Conservation (phyloP, 2,329 filamentous ascomycete species). For the Arthrobotrys sinensis region DNA sequence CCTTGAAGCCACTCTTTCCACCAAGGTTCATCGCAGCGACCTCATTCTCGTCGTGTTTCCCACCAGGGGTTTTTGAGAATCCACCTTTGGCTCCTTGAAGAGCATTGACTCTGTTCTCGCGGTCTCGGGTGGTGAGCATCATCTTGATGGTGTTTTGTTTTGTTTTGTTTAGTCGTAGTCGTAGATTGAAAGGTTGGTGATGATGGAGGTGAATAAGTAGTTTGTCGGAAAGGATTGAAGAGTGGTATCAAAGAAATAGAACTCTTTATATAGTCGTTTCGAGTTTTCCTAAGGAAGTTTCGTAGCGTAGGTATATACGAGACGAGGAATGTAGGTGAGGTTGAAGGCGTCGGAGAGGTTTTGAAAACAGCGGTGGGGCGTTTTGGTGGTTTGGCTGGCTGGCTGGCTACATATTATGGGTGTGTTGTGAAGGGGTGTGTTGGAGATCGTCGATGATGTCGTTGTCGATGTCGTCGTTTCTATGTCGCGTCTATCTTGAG, state of each 20-base stretch:
- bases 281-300: background rate
- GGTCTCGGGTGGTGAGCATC: conserved; percentile 81
- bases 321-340: conserved; percentile 35
- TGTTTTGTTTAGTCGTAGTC: conserved; percentile 20
- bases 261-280: conserved; percentile 1
- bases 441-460: background rate
- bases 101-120: conserved; percentile 81
- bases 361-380: conserved; percentile 7
- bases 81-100: conserved; percentile 67
- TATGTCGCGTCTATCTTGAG: background rate
- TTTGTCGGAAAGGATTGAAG: conserved; percentile 11
- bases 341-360: conserved; percentile 22
- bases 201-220: background rate
- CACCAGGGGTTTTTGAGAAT: conserved; percentile 80
- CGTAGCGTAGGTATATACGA: conserved; percentile 11
- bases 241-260: background rate
- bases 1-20: conserved; percentile 69
- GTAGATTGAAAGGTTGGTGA: conserved; percentile 3
- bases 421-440: background rate
- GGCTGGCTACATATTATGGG: conserved; percentile 20
- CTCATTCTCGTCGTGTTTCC: conserved; percentile 87
- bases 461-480: conserved; percentile 9
- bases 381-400: background rate
- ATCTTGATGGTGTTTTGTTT: conserved; percentile 70
- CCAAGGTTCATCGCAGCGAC: conserved; percentile 73